Evolutionary conservation across 2,329 filamentous ascomycete species (phyloP).

Genomic region (Coniochaeta sp.): DNA sequence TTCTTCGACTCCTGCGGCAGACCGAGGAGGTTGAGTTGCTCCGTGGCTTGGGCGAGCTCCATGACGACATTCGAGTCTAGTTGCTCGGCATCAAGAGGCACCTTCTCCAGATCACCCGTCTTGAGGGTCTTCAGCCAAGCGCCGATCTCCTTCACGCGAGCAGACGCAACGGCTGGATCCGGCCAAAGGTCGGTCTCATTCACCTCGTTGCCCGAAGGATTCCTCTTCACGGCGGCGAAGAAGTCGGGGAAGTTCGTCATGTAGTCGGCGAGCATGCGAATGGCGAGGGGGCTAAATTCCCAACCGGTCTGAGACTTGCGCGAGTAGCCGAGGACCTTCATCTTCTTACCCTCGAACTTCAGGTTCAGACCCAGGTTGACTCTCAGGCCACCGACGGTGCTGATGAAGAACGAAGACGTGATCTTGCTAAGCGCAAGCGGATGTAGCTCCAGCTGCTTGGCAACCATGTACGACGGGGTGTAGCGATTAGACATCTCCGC

Average conservation of each 20-base stretch:
- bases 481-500: constrained; percentile 70
- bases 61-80: constrained; percentile 86
- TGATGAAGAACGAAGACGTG: constrained; percentile 86
- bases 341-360: constrained; percentile 92
- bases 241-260: constrained; percentile 95
- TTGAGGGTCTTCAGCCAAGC: constrained; percentile 90
- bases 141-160: constrained; percentile 87
- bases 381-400: constrained; percentile 67
- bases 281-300: constrained; percentile 87
- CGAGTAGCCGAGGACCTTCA: constrained; percentile 94
- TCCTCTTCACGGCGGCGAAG: constrained; percentile 78
- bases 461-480: constrained; percentile 81
- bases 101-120: constrained; percentile 85
- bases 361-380: constrained; percentile 91
- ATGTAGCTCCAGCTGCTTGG: constrained; percentile 73
- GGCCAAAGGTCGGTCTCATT: constrained; percentile 82
- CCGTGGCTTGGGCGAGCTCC: constrained; percentile 69
- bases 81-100: constrained; percentile 95
- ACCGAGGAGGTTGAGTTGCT: constrained; percentile 43
- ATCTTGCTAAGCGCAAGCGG: constrained; percentile 90
- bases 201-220: constrained; percentile 79
- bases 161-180: constrained; percentile 60
- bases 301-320: constrained; percentile 80
- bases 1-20: constrained; percentile 56
- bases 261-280: constrained; percentile 76